Evolutionary conservation across 768 basidiomycete genomes (phyloP).

Genomic region (Hortiboletus campestris): DNA sequence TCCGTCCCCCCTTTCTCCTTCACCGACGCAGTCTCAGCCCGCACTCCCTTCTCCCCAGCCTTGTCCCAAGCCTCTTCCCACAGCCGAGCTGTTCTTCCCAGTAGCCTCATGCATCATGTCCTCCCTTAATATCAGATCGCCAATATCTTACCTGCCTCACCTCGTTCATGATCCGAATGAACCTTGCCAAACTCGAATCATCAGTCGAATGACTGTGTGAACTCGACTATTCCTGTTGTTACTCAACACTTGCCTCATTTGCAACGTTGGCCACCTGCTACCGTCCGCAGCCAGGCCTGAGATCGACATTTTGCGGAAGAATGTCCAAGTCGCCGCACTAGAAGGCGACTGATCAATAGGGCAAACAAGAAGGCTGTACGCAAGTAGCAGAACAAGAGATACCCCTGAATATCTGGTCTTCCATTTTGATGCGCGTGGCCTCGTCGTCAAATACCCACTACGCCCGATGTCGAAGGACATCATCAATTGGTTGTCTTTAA

Average conservation of each 20-base stretch:
- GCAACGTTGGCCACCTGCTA: slow-evolving; percentile 1
- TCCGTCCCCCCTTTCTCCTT: slow-evolving; percentile 1
- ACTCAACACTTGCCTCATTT: slow-evolving; percentile 15
- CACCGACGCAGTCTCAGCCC: slow-evolving; percentile 4
- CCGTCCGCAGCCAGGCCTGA: slow-evolving; percentile 1
- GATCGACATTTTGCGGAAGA: slow-evolving; percentile 11
- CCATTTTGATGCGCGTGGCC: slow-evolving; percentile 39
- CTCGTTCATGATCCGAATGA: slow-evolving; percentile 30
- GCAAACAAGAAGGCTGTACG: slow-evolving; percentile 23
- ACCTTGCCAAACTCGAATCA: slow-evolving; percentile 15
- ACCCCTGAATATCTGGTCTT: slow-evolving; percentile 31
- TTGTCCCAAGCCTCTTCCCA: neutral
- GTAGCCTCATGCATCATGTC: slow-evolving; percentile 30
- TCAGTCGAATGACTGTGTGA: slow-evolving; percentile 26
- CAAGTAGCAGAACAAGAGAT: slow-evolving; percentile 1
- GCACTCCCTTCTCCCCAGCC: neutral
- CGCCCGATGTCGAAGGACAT: slow-evolving; percentile 26
- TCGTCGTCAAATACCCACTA: slow-evolving; percentile 30
- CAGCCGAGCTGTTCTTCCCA: neutral
- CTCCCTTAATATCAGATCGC: slow-evolving; percentile 33
- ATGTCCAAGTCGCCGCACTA: slow-evolving; percentile 18
- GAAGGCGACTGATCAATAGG: slow-evolving; percentile 14
- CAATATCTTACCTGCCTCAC: slow-evolving; percentile 26
- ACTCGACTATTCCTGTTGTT: slow-evolving; percentile 8
- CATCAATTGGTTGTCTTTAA: slow-evolving; percentile 16